Base-by-base conservation (phyloP, 2,329 filamentous ascomycete species). In the Plenodomus tracheiphilus region DNA sequence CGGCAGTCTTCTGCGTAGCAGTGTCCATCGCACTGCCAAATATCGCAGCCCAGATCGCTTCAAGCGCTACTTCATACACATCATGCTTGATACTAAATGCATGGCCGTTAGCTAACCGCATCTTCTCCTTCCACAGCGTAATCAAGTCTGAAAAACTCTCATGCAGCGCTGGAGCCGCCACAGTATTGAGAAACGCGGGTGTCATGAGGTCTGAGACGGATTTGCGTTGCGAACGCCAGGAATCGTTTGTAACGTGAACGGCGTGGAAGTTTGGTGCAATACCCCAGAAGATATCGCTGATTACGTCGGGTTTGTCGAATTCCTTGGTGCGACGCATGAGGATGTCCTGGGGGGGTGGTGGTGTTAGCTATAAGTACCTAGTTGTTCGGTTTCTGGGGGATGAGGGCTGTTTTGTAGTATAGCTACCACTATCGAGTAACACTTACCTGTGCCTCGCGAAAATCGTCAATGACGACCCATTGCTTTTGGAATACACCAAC, bases 301-400 rank as follows among this genome's bases (percentile, higher is more conserved):
- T 45, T 25, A 50, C 25, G 73, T 70, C 54, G 69, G 67, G 41
- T 55, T 75, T 71, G 56, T 79, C 77, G 40, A 79, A 79, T 36
- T 79, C 77, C 39, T 72, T 74, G 13, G 76, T 73, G 1, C 76
- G 71, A 4, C 75, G 60, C 20, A 79, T 68, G 37, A 80, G 69
- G 53, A 58, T 56, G 6, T 58, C 56, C 39, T 52, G 17, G n/a
- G n/a, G n/a, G n/a, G n/a, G 15, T 7, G 3, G 22, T 15, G 9
- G 17, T 52, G 10, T 37, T 37, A 17, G 35, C 18, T 4, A 20
- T n/a, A n/a, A n/a, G n/a, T n/a, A n/a, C n/a, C n/a, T n/a, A n/a
- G n/a, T n/a, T n/a, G n/a, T n/a, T n/a, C n/a, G n/a, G n/a, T n/a
- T n/a, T n/a, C n/a, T n/a, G n/a, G n/a, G n/a, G n/a, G n/a, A n/a